Evolutionary conservation across 2,329 filamentous ascomycete species (phyloP), one percentile per base, ranked within the genome.

Genomic region (Penicillium sp.): DNA sequence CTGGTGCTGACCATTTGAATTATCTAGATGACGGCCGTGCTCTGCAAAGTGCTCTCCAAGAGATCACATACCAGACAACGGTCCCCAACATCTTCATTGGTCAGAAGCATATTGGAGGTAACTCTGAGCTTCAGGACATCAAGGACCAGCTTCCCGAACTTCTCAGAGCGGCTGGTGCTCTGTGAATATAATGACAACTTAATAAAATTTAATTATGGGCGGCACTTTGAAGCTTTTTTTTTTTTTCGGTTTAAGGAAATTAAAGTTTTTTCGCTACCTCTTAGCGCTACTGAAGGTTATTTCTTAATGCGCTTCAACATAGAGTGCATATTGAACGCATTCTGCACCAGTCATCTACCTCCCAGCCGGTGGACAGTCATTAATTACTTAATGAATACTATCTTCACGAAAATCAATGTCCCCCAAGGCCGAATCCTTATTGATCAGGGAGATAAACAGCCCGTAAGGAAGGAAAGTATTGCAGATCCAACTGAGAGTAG

Each of bases 81-180:
- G 52, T 54, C 10, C 52, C 52, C 14, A 54, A 54, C 13, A 54
- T 54, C 10, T 54, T 54, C 23, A 54, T 54, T 18, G 36, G 44
- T 4, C 31, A 26, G 23, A 50, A 51, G 28, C 52, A 54, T 21
- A 54, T 54, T 42, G 52, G 52, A 5, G 52, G 52, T 1, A 54
- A 51, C 16, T 54, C 52, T 3, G 52, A 54, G 19, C 48, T 54
- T n/a, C 52, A 54, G 19, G 37, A 43, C 24, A 43, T 43, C 13
- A 43, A 43, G 28, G 23, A 43, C 2, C 2, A 29, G 14, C 23
- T 43, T 10, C 23, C 23, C 11, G 2, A 43, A 14, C 23, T 43
- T 28, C 39, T 43, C n/a, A n/a, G n/a, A 18, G 19, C 4, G 14
- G 39, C 39, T 8, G 23, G 23, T 28, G 33, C 43, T 7, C 16